Evolutionary conservation across 345 rosid genomes (phyloP), one percentile per base, ranked within the genome.

Genomic region (Kernera saxatilis): DNA sequence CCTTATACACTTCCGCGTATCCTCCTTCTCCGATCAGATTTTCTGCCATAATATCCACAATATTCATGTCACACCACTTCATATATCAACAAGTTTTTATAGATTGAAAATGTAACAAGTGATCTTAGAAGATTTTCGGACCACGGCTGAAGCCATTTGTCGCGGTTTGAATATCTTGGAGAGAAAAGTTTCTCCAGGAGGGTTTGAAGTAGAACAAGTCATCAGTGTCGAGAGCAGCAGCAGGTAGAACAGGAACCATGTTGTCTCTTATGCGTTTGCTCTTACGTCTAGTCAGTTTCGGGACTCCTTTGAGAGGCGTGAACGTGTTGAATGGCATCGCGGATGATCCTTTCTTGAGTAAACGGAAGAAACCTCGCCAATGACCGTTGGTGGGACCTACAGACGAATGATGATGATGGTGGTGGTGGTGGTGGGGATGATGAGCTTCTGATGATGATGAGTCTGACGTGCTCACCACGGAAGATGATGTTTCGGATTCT

Each of bases 1-100:
- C 98, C 75, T 82, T 91, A 84, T 83, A 93, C 33, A 93, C 98
- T 68, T 89, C 87, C 13, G 96, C 96, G 67, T 86, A 93, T 21
- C 98, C 97, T 71, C 98, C 97, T 78, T 88, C 82, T 56, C 97
- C 98, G 13, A 91, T 93, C 79, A 93, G 74, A 72, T 86, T 83
- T 29, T 89, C 97, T 93, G 76, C 74, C 57, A 53, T 46, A 56
- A 26, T 8, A 36, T 19, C 69, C 29, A 55, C 15, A 29, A 55
- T 18, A 12, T 39, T 17, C 19, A 12, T 44, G 58, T 55, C 35
- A 35, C 27, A 26, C 23, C 21, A 26, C 37, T 49, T 37, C 55
- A 68, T 18, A 23, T 19, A 64, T 26, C 21, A 35, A 73, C 43
- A 64, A 57, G 14, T 56, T 12, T 27, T 9, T 5, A 5, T 17